A percentile compares a stretch with the other conserved stretches of the same genome.
phyloP scores from a whole-genome alignment of 495 filamentous ascomycete species.

The Aspergillus incahuasiensis region DNA sequence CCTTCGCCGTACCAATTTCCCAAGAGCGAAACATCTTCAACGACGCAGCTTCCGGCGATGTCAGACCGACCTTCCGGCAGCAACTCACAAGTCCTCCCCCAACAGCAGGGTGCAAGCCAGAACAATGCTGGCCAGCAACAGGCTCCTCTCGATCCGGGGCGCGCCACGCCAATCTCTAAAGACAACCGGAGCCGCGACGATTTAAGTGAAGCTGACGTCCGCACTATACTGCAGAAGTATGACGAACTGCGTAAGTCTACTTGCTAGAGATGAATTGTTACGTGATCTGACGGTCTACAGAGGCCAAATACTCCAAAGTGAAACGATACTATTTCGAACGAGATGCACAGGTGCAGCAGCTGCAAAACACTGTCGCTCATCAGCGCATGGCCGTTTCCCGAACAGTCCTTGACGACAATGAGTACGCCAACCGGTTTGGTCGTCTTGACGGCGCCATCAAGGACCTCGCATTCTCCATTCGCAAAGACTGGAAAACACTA shows the following conservation, averaged over 20 bases:
- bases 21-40: slow-evolving; percentile 23
- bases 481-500: slow-evolving; percentile 82
- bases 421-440: slow-evolving; percentile 85
- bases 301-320: slow-evolving; percentile 94
- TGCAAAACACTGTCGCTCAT: slow-evolving; percentile 94
- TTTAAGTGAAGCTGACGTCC: slow-evolving; percentile 44
- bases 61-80: slow-evolving; percentile 31
- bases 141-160: slow-evolving; percentile 40
- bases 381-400: slow-evolving; percentile 92
- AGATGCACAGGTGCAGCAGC: slow-evolving; percentile 85
- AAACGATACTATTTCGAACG: slow-evolving; percentile 97
- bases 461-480: slow-evolving; percentile 89
- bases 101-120: slow-evolving; percentile 23
- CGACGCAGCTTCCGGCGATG: slow-evolving; percentile 17
- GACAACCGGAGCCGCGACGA: slow-evolving; percentile 48
- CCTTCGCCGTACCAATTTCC: slow-evolving; percentile 29
- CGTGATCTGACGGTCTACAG: slow-evolving; percentile 41
- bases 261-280: background rate
- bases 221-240: slow-evolving; percentile 44
- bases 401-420: slow-evolving; percentile 92
- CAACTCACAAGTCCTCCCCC: slow-evolving; percentile 19
- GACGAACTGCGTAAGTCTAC: slow-evolving; percentile 61
- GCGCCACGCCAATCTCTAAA: slow-evolving; percentile 55
- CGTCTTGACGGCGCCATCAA: slow-evolving; percentile 93
- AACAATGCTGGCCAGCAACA: slow-evolving; percentile 10